Evolutionary conservation across 2,329 filamentous ascomycete genomes (phyloP).

Genomic region (Hortaea werneckii): DNA sequence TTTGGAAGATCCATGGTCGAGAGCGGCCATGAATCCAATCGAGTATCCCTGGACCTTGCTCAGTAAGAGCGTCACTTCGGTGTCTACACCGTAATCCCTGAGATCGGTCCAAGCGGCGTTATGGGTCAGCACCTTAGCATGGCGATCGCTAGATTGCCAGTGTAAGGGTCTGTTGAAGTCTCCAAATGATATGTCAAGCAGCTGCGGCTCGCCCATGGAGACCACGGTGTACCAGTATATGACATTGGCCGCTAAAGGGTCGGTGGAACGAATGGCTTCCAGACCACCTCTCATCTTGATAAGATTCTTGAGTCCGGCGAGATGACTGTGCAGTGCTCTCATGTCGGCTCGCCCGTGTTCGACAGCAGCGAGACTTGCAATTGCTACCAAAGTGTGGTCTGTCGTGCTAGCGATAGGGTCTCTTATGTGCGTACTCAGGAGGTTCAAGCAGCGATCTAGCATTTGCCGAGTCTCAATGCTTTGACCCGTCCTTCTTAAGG

Average conservation of each 20-base stretch:
- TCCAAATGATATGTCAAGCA: slow-evolving; percentile 4
- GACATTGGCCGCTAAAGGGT: slow-evolving; percentile 4
- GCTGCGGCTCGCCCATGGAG: slow-evolving; percentile 4
- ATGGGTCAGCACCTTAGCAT: slow-evolving; percentile 3
- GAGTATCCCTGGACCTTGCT: slow-evolving; percentile 6
- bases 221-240: slow-evolving; percentile 6
- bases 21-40: slow-evolving; percentile 1
- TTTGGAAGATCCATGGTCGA: slow-evolving; percentile 2
- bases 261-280: slow-evolving; percentile 1
- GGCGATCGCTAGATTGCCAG: slow-evolving; percentile 1
- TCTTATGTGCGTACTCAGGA: slow-evolving; percentile 1
- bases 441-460: slow-evolving; percentile 2
- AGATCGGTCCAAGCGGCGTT: slow-evolving; percentile 3
- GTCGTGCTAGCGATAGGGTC: slow-evolving; percentile 2
- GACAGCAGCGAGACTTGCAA: slow-evolving; percentile 4
- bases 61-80: slow-evolving; percentile 2
- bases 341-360: slow-evolving; percentile 6
- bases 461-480: slow-evolving; percentile 4
- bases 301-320: slow-evolving; percentile 2
- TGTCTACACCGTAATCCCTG: slow-evolving; percentile 3
- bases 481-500: too few species aligned
- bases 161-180: background rate
- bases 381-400: slow-evolving; percentile 3
- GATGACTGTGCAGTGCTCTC: slow-evolving; percentile 4
- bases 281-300: slow-evolving; percentile 5